These are phyloP conservation scores for Stylonectria norvegica DNA, from an alignment of 2,329 filamentous ascomycete species.

Conservation along the genomic window DNA sequence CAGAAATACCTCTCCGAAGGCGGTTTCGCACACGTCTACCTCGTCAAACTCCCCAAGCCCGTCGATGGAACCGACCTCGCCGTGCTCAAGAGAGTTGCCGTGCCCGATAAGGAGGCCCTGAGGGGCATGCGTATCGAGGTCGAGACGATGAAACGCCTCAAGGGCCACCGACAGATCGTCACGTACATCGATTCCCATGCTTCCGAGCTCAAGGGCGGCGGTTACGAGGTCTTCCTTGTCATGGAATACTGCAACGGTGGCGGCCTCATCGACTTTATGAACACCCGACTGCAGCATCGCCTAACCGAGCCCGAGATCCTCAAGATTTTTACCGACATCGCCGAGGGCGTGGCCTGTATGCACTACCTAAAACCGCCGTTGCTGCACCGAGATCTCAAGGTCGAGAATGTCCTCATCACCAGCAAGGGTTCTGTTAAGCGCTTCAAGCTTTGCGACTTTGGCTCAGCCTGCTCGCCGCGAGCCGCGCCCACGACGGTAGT, in stretches of 20 bases:
- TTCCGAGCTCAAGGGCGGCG: constrained; percentile 85
- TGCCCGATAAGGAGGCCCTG: constrained; percentile 91
- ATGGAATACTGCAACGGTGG: constrained; percentile 98
- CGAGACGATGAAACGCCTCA: constrained; percentile 99
- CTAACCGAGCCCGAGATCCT: constrained; percentile 97
- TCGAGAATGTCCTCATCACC: constrained; percentile 94
- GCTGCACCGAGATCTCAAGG: constrained; percentile 91
- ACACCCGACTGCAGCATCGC: constrained; percentile 91
- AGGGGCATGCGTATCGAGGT: constrained; percentile 97
- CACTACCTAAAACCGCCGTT: constrained; percentile 95
- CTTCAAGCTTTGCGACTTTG: constrained; percentile 99
- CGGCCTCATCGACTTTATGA: constrained; percentile 99
- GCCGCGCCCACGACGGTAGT: constrained; percentile 81
- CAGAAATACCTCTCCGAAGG: constrained; percentile 98
- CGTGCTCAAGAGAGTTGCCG: constrained; percentile 91
- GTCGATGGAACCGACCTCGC: constrained; percentile 76
- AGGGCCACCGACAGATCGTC: constrained; percentile 93
- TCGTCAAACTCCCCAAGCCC: constrained; percentile 78
- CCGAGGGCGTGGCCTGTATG: constrained; percentile 97
- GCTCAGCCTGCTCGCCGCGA: constrained; percentile 79
- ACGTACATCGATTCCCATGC: constrained; percentile 98
- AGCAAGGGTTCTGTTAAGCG: constrained; percentile 60
- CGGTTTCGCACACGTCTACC: constrained; percentile 96
- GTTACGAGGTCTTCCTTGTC: constrained; percentile 95
- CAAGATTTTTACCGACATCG: constrained; percentile 93